phyloP scores from a whole-genome alignment of 1,284 basidiomycete genomes.

The Cerioporus squamosus region DNA sequence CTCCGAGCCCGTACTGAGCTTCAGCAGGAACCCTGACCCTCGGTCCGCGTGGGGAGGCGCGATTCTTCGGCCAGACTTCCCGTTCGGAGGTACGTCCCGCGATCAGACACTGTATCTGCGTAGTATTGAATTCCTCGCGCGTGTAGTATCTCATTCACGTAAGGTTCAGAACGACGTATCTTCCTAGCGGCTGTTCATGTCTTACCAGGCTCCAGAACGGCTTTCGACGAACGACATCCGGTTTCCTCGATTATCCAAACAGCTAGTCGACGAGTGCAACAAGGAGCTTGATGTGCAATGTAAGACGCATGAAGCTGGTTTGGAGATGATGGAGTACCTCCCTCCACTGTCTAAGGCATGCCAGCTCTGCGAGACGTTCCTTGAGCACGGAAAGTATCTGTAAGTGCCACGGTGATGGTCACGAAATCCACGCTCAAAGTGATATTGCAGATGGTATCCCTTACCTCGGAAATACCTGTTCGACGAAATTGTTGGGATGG shows the following conservation, averaged over 20 bases:
- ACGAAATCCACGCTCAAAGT: background rate
- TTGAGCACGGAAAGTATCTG: slow-evolving; percentile 57
- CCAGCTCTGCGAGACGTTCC: slow-evolving; percentile 56
- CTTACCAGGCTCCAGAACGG: slow-evolving; percentile 25
- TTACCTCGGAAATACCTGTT: slow-evolving; percentile 43
- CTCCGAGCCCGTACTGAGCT: background rate
- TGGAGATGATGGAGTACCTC: slow-evolving; percentile 46
- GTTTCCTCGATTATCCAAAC: slow-evolving; percentile 28
- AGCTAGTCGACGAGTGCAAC: slow-evolving; percentile 30
- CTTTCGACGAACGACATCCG: slow-evolving; percentile 1
- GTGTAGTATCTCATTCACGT: slow-evolving; percentile 58
- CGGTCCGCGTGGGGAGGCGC: slow-evolving; percentile 54
- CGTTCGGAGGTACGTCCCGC: slow-evolving; percentile 57
- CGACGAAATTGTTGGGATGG: slow-evolving; percentile 50
- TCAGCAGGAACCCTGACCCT: slow-evolving; percentile 62
- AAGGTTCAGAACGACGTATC: slow-evolving; percentile 14
- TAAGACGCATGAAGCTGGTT: slow-evolving; percentile 37
- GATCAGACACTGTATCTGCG: background rate
- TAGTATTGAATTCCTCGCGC: background rate
- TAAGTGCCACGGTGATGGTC: slow-evolving; percentile 23
- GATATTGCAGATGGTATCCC: slow-evolving; percentile 29
- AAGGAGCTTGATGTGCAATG: slow-evolving; percentile 38
- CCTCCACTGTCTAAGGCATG: slow-evolving; percentile 59
- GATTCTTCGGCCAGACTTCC: slow-evolving; percentile 65
- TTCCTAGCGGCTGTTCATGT: background rate